Evolutionary conservation across 768 basidiomycete species (phyloP), one percentile per base, ranked within the genome.

Genomic region (Cubamyces sp.): DNA sequence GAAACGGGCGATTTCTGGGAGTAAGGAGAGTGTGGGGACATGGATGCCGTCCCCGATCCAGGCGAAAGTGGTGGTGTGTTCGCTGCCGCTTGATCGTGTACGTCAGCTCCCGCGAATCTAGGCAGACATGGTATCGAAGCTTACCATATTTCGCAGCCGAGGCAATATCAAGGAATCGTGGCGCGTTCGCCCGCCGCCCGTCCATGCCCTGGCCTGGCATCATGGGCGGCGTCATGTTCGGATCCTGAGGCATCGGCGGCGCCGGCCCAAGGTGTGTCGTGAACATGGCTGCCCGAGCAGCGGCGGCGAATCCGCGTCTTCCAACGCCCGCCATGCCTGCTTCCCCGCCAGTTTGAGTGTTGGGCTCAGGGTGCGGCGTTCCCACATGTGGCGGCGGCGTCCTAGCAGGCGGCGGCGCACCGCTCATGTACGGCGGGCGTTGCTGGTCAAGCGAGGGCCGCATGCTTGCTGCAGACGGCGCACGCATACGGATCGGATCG

Each of bases 311-410:
- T 0, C 91, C 94, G 66, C 93, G 78, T 62, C 94, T 78, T 8
- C 94, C 94, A 7, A 96, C 92, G 9, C 94, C 94, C 0, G 94
- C 94, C 94, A 96, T 95, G 0, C 91, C 90, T 9, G 90, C 91
- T 55, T 80, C 85, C 7, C 91, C 91, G 3, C 91, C 90, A 3
- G 70, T 80, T 71, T 87, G 85, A n/a, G 90, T 92, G 69, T 90
- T 84, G 9, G 87, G 79, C 37, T 83, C 61, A 45, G 37, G 30
- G 15, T 43, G 60, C 19, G 56, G 62, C 54, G 47, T 60, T 21
- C 64, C 15, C 12, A 39, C 12, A 23, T 66, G 19, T 39, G 50
- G n/a, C n/a, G 60, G 45, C 23, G 42, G 46, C 23, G 41, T 57
- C 12, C 18, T 28, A 5, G 57, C 6, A 14, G 60, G 61, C n/a